These are phyloP conservation scores for Leishmania tarentolae DNA, from an alignment of 208 protist genomes.

Conservation along the genomic window DNA sequence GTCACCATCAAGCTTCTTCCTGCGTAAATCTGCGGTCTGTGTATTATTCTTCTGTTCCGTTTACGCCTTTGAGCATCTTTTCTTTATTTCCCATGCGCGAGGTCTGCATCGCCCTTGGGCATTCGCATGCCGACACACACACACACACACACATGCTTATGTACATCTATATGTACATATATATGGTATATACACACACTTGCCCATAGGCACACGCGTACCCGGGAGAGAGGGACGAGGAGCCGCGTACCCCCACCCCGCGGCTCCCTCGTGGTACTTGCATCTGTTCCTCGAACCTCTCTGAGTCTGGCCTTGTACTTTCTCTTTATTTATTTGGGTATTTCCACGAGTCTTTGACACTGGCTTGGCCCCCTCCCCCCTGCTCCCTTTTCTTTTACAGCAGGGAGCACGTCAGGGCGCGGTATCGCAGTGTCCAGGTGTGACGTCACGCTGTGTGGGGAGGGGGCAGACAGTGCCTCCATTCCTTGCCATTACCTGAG, in stretches of 20 bases:
- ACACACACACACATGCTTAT: too few species aligned
- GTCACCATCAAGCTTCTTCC: constrained; percentile 32
- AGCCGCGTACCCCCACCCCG: background rate
- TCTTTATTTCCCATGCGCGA: background rate
- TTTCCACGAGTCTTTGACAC: background rate
- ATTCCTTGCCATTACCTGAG: background rate
- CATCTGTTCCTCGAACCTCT: background rate
- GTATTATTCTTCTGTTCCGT: too few species aligned
- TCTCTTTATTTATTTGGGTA: background rate
- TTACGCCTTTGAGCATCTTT: background rate
- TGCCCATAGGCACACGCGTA: background rate
- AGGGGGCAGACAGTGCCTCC: background rate
- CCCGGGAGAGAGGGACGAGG: background rate
- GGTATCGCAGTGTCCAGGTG: background rate
- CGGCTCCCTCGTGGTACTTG: background rate
- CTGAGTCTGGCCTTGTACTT: background rate
- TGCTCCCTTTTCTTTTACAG: background rate
- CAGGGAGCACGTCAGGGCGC: background rate
- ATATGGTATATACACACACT: too few species aligned
- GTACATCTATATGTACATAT: too few species aligned
- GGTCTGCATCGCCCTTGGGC: background rate
- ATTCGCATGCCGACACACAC: too few species aligned
- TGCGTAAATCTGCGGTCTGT: constrained; percentile 3
- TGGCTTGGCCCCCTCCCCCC: too few species aligned
- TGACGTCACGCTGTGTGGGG: background rate